Conservation (phyloP, 2,329 filamentous ascomycete genomes). For the Colletotrichum acutatum region DNA sequence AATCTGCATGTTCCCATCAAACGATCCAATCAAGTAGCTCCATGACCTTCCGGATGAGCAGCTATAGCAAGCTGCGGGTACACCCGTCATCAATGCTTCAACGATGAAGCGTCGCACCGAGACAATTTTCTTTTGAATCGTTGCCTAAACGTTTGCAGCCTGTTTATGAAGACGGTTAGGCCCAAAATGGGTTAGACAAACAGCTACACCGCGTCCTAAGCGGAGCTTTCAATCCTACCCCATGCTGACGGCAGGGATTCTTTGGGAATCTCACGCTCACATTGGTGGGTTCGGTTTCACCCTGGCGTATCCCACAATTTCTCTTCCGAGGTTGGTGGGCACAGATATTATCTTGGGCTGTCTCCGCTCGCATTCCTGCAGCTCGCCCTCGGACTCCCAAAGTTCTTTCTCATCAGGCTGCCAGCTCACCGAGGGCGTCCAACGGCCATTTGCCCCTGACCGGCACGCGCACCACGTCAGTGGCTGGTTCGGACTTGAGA, state of each 20-base stretch:
- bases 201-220: background rate
- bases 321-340: background rate
- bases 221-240: background rate
- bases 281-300: conserved; percentile 12
- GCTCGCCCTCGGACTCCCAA: conserved; percentile 5
- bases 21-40: background rate
- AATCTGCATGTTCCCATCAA: background rate
- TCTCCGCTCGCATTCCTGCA: conserved; percentile 12
- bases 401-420: conserved; percentile 10
- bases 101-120: background rate
- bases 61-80: background rate
- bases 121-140: background rate
- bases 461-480: background rate
- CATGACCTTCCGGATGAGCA: background rate
- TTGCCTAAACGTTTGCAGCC: background rate
- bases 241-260: background rate
- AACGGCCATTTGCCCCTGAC: background rate
- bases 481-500: conserved; percentile 5
- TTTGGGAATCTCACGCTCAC: background rate
- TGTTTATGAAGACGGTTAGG: background rate
- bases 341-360: background rate
- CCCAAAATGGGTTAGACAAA: background rate
- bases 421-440: background rate
- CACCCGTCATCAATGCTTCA: background rate
- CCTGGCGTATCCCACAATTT: background rate